Base-by-base conservation (phyloP, 345 rosid genomes). In the Durio zibethinus region DNA sequence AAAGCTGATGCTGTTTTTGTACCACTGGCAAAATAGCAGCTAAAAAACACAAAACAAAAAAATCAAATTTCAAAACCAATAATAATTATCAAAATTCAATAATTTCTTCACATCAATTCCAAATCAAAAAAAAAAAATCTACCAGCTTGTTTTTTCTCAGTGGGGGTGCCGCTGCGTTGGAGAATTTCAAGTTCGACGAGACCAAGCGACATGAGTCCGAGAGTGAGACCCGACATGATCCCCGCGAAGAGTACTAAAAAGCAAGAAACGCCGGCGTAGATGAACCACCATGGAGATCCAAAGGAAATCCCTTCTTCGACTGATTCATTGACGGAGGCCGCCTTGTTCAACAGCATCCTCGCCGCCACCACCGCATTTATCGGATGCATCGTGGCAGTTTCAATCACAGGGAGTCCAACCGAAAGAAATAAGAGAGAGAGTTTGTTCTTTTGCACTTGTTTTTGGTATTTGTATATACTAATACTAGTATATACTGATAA, bases 161-260 rank as follows among this genome's bases (percentile, higher is more conserved):
- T 38, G 63, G 86, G 71, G 21, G 97, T 87, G 75, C 99, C 99
- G 80, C 98, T 93, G 8, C 98, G 92, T 80, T 92, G 98, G 71
- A 96, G 98, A 54, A 96, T 91, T 84, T 96, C 98, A 23, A 96
- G 97, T 57, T 96, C 98, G 40, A 93, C 99, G 48, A 88, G 97
- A 14, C 99, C 94, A n/a, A 96, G 92, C 35, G 99, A 96, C 99
- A 96, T 96, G 65, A 96, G 89, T 1, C 99, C 99, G 21, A 96
- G 82, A 45, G 99, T 96, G 23, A 96, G 91, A 64, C 99, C 99
- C 11, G 98, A 96, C 99, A 96, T 96, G 53, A 92, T 90, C 0
- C 99, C 98, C 7, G 99, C 99, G 85, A 96, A 96, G 27, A 93
- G 84, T 2, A 96, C 99, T n/a, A 96, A 87, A 29, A 87, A 80